Evolutionary conservation across 139 green algal species (phyloP), one percentile per base, ranked within the genome.

Genomic region (Chlorella sp.): DNA sequence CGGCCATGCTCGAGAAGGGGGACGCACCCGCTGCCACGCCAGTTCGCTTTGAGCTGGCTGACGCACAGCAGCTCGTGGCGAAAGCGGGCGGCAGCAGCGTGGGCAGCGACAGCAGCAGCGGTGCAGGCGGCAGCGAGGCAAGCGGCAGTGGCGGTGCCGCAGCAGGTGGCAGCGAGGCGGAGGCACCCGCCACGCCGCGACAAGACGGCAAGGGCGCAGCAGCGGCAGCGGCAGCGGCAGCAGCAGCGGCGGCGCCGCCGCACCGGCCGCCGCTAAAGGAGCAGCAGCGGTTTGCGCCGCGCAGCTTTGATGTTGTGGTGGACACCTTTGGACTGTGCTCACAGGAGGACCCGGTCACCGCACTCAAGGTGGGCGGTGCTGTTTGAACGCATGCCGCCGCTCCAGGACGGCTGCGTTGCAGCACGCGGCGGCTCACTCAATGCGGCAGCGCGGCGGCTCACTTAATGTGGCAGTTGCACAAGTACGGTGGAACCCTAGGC

Each of bases 241-340:
- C 72, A 46, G 72, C 16, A 46, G 41, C 43, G 72, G 14, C 36
- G n/a, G 5, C 43, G 0, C 6, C 34, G 51, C 51, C 75, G 76
- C 54, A 65, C 30, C 36, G 73, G 11, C 88, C 68, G 64, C 44
- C 74, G 32, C 41, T 88, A 51, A 30, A 36, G 1, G 67, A 81
- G 64, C 24, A 87, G 40, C 65, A 80, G 1, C 83, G 43, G 3
- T 95, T 95, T 68, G 75, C 79, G 24, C 62, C 80, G 7, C 43
- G 60, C 32, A 88, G 43, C n/a, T 96, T 95, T 87, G 94, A 97
- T 82, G 92, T 89, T 0, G 90, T 97, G 3, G 89, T 98, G 34
- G 94, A 97, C 84, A 96, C 92, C 0, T 96, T 96, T 89, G 94
- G 94, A 19, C 89, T 96, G 30, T 96, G 94, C 83, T 91, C 80